phyloP scores from a whole-genome alignment of 2,329 filamentous ascomycete species.

The Stemphylium lycopersici region DNA sequence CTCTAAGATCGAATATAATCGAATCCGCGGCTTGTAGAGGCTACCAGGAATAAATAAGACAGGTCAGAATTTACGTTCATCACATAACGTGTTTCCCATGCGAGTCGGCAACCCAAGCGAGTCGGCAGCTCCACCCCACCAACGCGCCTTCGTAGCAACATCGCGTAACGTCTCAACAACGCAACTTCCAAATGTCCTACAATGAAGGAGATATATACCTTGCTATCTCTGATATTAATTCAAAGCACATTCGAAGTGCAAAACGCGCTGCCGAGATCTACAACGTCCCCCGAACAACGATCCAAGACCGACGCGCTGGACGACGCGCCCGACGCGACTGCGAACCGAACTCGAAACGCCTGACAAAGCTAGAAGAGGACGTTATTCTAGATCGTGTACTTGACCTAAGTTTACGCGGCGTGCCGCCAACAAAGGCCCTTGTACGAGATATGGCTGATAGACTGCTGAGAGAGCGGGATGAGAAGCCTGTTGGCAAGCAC shows the following conservation, averaged over 20 bases:
- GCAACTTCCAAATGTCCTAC: neutral
- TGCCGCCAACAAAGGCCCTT: too few relatives aligned
- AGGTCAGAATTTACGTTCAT: neutral
- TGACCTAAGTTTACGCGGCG: too few relatives aligned
- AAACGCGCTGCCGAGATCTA: constrained; percentile 4
- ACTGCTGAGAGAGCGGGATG: too few relatives aligned
- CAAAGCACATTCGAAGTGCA: neutral
- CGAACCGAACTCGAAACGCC: constrained; percentile 19
- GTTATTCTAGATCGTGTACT: constrained; percentile 13
- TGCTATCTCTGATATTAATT: constrained; percentile 7
- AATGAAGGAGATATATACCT: constrained; percentile 9
- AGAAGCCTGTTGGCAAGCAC: too few relatives aligned
- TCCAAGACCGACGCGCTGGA: neutral
- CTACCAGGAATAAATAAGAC: neutral
- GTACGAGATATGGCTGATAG: too few relatives aligned
- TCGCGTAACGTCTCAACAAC: constrained; percentile 9
- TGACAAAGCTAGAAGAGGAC: constrained; percentile 23
- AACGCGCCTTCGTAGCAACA: neutral
- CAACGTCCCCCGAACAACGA: neutral
- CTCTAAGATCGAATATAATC: neutral
- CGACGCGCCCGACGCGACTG: constrained; percentile 15
- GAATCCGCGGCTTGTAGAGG: neutral
- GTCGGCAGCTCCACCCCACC: neutral
- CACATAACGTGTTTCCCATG: constrained; percentile 7
- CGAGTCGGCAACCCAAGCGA: neutral